Percentiles rank a stretch among this genome's conserved stretches.
Evolutionary conservation across 2,329 filamentous ascomycete species (phyloP).

Genomic region (Achaetomium macrosporum): DNA sequence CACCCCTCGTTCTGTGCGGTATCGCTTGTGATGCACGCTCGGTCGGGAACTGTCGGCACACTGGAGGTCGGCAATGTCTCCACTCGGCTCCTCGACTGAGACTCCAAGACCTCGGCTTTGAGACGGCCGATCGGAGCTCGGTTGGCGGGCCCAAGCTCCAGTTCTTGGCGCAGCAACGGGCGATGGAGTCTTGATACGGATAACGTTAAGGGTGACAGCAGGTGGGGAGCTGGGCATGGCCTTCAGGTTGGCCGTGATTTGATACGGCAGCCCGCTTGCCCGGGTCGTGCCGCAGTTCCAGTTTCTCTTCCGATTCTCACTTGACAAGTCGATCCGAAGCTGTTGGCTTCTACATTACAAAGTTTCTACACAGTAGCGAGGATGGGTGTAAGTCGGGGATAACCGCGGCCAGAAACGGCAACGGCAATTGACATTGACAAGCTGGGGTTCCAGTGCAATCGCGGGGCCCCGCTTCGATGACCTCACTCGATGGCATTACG

Average conservation of each 20-base stretch:
- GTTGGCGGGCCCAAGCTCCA: conserved; percentile 16
- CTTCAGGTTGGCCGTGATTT: too few relatives aligned
- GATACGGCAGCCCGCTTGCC: too few relatives aligned
- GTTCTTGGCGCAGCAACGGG: conserved; percentile 7
- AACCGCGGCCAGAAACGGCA: neutral
- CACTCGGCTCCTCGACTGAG: conserved; percentile 5
- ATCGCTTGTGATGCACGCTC: conserved; percentile 1
- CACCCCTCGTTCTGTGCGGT: neutral
- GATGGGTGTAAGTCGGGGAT: neutral
- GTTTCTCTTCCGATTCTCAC: too few relatives aligned
- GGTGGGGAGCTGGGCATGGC: neutral
- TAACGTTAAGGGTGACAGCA: neutral
- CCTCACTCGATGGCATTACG: conserved; percentile 10
- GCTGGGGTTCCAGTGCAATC: neutral
- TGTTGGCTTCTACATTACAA: neutral
- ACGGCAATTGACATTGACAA: neutral
- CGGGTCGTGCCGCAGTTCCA: too few relatives aligned
- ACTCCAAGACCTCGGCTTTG: conserved; percentile 26
- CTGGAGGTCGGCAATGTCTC: conserved; percentile 6
- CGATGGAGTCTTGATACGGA: neutral
- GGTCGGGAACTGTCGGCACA: conserved; percentile 23
- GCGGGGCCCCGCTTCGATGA: conserved; percentile 18
- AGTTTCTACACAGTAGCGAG: too few relatives aligned
- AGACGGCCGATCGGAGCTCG: conserved; percentile 26
- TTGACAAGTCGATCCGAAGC: neutral